Percentiles rank a stretch among this genome's conserved stretches.
These are phyloP conservation scores for Lasiosphaeria hispida DNA, from an alignment of 495 filamentous ascomycete species.

Conservation along the genomic window DNA sequence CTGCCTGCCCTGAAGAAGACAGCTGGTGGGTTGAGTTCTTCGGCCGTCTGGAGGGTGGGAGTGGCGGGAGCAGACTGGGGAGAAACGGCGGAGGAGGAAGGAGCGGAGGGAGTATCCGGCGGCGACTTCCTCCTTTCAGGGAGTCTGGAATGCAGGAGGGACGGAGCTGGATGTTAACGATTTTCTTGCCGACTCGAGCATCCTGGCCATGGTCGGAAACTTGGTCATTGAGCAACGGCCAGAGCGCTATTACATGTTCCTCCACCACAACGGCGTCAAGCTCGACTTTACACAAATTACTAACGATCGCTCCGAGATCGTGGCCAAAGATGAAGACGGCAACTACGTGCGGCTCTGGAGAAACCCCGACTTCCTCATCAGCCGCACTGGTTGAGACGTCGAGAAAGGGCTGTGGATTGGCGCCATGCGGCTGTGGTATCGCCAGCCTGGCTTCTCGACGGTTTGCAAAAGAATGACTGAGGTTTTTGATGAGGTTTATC, in stretches of 20 bases:
- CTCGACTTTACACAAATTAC: conserved; percentile 43
- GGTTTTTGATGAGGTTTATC: too few species aligned
- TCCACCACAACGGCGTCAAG: conserved; percentile 56
- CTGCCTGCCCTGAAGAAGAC: too few species aligned
- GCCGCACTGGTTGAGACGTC: conserved; percentile 42
- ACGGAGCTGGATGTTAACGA: too few species aligned
- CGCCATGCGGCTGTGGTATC: conserved; percentile 46
- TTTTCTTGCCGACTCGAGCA: conserved; percentile 34
- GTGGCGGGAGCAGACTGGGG: too few species aligned
- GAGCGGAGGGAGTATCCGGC: too few species aligned
- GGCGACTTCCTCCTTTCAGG: too few species aligned
- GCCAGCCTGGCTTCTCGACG: neutral
- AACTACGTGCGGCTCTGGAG: conserved; percentile 27
- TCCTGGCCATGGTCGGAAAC: conserved; percentile 7
- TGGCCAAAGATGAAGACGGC: conserved; percentile 15
- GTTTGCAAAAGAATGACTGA: too few species aligned
- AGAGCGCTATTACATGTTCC: conserved; percentile 40
- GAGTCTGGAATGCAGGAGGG: too few species aligned
- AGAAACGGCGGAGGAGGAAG: too few species aligned
- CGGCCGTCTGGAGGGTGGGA: too few species aligned
- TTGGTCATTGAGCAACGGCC: neutral
- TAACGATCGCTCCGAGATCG: conserved; percentile 2
- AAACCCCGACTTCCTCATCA: conserved; percentile 34
- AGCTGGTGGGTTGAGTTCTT: too few species aligned
- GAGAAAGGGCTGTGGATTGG: conserved; percentile 52